Evolutionary conservation across 345 rosid species (phyloP), one percentile per base, ranked within the genome.

Genomic region (Geranium brycei): DNA sequence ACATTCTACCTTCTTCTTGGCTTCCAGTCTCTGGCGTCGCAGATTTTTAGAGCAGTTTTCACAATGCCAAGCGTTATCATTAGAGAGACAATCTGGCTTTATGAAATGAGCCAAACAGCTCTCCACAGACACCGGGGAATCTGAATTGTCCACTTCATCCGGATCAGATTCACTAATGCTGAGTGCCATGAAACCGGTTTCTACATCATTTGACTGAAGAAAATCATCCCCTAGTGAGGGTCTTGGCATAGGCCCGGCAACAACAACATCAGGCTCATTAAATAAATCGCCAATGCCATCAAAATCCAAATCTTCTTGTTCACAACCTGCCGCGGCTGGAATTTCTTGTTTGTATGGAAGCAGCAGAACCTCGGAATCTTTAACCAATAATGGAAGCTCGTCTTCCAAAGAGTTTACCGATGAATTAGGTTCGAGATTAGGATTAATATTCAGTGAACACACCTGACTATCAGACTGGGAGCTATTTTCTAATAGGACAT

Each of bases 41-140:
- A 84, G 68, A 67, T 59, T 72, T 73, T 74, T 85, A 7, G 87
- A 82, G 76, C 99, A 95, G 65, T 86, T 84, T 73, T 91, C 95
- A 73, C 97, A 95, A 58, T 88, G 76, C 97, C 99, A 95, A 74
- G 97, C 97, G 78, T 95, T 88, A 77, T 91, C 96, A 68, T 85
- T 76, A 15, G 84, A 80, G 66, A 95, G 88, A 72, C 88, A 78
- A 75, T 95, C 99, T 61, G 85, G 85, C 78, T 87, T 85, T 61
- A 87, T 77, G 69, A 87, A 91, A 75, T 84, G 91, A 73, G 82
- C 72, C 80, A 95, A 85, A 71, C 97, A 95, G 61, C 95, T 87
- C 78, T 91, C 99, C 3, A 95, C 79, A 59, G 97, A 88, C 66
- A 91, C 95, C 0, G 93, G 91, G 68, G 93, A 84, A 78, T 83